Base-by-base conservation (phyloP, 2,329 filamentous ascomycete genomes). In the Bipolaris gigantea region DNA sequence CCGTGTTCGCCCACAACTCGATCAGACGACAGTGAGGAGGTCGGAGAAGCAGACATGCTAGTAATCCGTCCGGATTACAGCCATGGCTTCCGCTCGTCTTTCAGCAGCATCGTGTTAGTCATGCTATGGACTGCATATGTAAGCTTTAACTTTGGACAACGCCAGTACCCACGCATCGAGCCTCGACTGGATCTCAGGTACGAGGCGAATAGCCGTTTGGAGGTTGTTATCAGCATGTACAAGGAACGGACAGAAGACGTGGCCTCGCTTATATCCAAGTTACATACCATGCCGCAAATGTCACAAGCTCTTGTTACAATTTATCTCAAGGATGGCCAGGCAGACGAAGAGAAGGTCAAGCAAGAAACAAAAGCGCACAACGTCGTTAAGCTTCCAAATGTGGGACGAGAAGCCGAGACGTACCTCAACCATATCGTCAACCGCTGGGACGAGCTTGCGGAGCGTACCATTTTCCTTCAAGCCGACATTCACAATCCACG, bases 401-500 rank as follows among this genome's bases (percentile, higher is more conserved):
- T 73, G 30, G 79, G 79, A 19, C 72, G 79, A 33, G 75, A 79
- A 60, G 72, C 75, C 16, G 77, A 76, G 8, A 77, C 78, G 4
- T 81, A 77, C 62, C 73, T 81, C 4, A 64, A 75, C 54, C 79
- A 82, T 57, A 80, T 81, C 32, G 52, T 78, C 4, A 63, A 58
- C 13, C 53, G 67, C 38, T 82, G 76, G 75, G 74, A 80, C 34
- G 61, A 60, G 19, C 72, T 81, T 3, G 75, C 79, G 10, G 67
- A 52, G 11, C 78, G 81, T 45, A 80, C 77, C 0, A 56, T 81
- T 23, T 81, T 81, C 66, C 66, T 81, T 5, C 79, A 81, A 65
- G 79, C 77, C 4, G 72, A 72, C 30, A 56, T 77, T 25, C 70
- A 81, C 57, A 76, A 77, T 36, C 67, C 70, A 27, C 56, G 53